Evolutionary conservation across 73 alveolate species (phyloP).

Genomic region (Stentor coeruleus): DNA sequence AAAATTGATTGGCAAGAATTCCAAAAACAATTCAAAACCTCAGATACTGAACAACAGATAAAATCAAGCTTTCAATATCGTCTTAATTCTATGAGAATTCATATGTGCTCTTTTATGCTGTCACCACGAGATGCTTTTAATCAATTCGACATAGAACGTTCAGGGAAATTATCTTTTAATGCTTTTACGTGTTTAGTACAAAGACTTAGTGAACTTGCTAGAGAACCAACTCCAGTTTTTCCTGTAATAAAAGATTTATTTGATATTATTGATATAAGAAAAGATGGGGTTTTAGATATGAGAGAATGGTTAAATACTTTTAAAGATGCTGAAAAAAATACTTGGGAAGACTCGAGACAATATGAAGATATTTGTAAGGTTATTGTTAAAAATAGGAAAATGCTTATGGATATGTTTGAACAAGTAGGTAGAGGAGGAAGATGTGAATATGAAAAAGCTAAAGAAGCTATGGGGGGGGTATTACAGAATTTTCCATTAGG

Average conservation of each 20-base stretch:
- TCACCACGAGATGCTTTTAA: slow-evolving; percentile 53
- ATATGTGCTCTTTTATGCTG: slow-evolving; percentile 37
- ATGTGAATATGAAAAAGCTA: slow-evolving; percentile 26
- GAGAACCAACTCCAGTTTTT: slow-evolving; percentile 34
- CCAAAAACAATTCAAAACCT: background rate
- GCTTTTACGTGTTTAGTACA: slow-evolving; percentile 32
- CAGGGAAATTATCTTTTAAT: slow-evolving; percentile 40
- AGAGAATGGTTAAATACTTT: slow-evolving; percentile 42
- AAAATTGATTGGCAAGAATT: slow-evolving; percentile 19
- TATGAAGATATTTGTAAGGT: slow-evolving; percentile 24
- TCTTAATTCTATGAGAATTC: slow-evolving; percentile 19
- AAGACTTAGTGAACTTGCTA: slow-evolving; percentile 27
- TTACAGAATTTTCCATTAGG: background rate
- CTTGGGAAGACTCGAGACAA: slow-evolving; percentile 30
- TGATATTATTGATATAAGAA: slow-evolving; percentile 40
- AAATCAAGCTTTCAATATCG: slow-evolving; percentile 29
- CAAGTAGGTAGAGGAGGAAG: slow-evolving; percentile 30
- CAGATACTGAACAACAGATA: slow-evolving; percentile 29
- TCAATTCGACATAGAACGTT: slow-evolving; percentile 36
- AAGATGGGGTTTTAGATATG: slow-evolving; percentile 42
- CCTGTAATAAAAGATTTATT: slow-evolving; percentile 43
- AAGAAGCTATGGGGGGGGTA: background rate
- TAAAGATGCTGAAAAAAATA: slow-evolving; percentile 26
- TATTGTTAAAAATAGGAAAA: slow-evolving; percentile 23
- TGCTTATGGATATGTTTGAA: slow-evolving; percentile 18